Base-by-base conservation (phyloP, 306 rosid species). In the Cucumis hystrix region DNA sequence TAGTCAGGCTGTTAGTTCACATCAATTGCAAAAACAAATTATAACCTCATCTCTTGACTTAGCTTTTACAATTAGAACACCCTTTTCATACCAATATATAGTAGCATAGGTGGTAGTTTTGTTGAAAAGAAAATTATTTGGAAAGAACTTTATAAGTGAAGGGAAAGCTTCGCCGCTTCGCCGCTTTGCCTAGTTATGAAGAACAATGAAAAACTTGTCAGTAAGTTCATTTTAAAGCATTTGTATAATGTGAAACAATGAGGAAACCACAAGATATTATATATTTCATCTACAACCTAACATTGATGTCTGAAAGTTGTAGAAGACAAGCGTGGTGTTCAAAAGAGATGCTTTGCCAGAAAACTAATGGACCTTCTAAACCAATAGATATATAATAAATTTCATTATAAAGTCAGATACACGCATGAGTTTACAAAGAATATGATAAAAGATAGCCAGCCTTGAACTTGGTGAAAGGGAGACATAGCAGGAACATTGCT, bases 401-500 rank as follows among this genome's bases (percentile, higher is more conserved):
- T 52, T 16, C 57, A 52, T 52, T 52, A 54, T 54, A 54, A 2
- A 7, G 49, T 14, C 51, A 15, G 28, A 17, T 68, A 10, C 55
- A 40, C 20, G 15, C 51, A 10, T n/a, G 54, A 37, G 18, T 6
- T 9, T 39, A 68, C 21, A 18, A 17, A 68, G 74, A 68, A 68
- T 55, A 55, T 55, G 28, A 68, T 20, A 63, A 14, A 33, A 63
- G 67, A 12, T 43, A 72, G 76, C 57, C 57, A 72, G 76, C 61
- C 52, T 51, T 51, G 5, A 77, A 64, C 64, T 7, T 72, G 61
- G 47, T 77, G 70, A 67, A 77, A 15, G 73, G 84, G 78, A 78
- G 80, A 84, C 87, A 74, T 4, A 16, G 79, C 81, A 78, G 11
- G 58, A 78, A 75, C 78, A 78, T 49, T 10, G 76, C 60, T 60